Evolutionary conservation across 1,284 basidiomycete species (phyloP), one percentile per base, ranked within the genome.

Genomic region (Stereum hirsutum): DNA sequence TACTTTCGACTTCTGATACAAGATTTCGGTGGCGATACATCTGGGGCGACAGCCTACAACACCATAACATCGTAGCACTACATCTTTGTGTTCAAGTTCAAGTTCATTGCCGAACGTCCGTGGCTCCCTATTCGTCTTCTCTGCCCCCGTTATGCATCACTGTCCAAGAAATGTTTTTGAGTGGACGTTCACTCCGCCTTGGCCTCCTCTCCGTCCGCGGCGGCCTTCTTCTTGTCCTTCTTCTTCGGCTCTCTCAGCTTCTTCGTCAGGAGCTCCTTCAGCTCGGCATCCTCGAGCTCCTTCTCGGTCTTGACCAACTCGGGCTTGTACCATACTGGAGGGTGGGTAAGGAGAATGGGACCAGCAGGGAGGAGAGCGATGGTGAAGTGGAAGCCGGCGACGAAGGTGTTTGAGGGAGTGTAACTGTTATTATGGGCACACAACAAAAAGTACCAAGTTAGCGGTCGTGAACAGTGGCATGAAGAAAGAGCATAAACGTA

Each of bases 331-430:
- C 93, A 98, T 28, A 82, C 60, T 6, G 94, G 90, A 8, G 87
- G 79, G 44, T 89, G 83, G 11, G 89, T 91, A 61, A 97, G 75
- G 48, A 96, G 66, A 37, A 84, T 68, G 26, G 93, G 91, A 26
- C 91, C 91, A 48, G 78, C 85, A 37, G 90, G 80, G 32, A 88
- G 79, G 28, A 96, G 77, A 24, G 89, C 92, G 54, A 95, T 82
- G 46, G 92, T 96, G 69, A 95, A 96, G 74, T 96, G 94, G 78
- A 94, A 92, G 30, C 88, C 88, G 44, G 92, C 91, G 39, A 93
- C 91, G 49, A 84, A 77, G 4, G 88, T 88, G 54, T 76, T 81
- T 20, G 78, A 54, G 31, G 87, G 85, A 5, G 90, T 90, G 66
- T 85, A 89, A 46, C 86, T 89, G 46, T 19, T 7, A 36, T 19